Evolutionary conservation across 1,284 basidiomycete genomes (phyloP).

Genomic region (Hypsizygus ulmarius): DNA sequence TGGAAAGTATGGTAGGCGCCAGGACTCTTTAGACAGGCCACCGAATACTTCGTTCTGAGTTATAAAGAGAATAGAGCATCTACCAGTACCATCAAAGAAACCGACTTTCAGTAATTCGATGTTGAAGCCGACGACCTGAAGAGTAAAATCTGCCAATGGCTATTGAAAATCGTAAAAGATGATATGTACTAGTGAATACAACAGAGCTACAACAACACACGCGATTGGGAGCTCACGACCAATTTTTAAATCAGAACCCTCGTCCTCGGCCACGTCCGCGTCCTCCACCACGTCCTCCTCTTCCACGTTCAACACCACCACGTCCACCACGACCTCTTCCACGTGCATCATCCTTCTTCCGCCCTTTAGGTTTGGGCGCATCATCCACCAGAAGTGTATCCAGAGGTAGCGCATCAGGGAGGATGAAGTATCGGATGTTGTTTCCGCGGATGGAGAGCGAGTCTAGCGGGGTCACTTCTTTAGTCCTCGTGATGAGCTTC

Average conservation of each 20-base stretch:
- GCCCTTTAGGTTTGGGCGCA: conserved; percentile 92
- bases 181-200: conserved; percentile 10
- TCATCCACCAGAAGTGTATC: conserved; percentile 98
- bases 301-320: conserved; percentile 30
- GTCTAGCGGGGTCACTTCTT: conserved; percentile 82
- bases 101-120: too few relatives aligned
- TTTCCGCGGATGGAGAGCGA: conserved; percentile 89
- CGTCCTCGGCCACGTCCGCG: conserved; percentile 30
- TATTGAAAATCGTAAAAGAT: neutral
- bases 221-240: conserved; percentile 8
- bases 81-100: too few relatives aligned
- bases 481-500: conserved; percentile 90
- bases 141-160: too few relatives aligned
- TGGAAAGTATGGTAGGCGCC: too few relatives aligned
- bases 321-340: conserved; percentile 65
- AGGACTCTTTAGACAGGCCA: too few relatives aligned
- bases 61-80: too few relatives aligned
- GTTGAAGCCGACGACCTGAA: too few relatives aligned
- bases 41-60: too few relatives aligned
- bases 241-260: conserved; percentile 17
- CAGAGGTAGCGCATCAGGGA: conserved; percentile 94
- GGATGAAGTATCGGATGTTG: conserved; percentile 92
- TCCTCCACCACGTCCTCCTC: conserved; percentile 40
- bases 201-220: conserved; percentile 8
- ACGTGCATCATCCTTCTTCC: conserved; percentile 73